Percentiles rank a stretch among this genome's conserved stretches.
Conservation (phyloP, 495 filamentous ascomycete genomes). For the Copromyces sp. region DNA sequence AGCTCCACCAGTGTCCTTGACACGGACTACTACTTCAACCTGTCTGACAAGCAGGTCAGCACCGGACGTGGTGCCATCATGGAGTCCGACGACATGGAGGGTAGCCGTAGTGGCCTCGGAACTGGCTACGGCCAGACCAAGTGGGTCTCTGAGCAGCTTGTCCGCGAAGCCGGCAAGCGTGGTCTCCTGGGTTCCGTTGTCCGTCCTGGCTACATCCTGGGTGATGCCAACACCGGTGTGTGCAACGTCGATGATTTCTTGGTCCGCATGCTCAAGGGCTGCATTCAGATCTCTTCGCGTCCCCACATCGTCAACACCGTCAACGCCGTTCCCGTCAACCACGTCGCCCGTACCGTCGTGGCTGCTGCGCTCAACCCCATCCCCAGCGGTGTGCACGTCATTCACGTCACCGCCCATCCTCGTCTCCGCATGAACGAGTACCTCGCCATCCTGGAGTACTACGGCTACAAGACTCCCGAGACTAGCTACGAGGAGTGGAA, state of each 20-base stretch:
- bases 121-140: conserved; percentile 93
- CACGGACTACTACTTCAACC: conserved; percentile 62
- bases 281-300: conserved; percentile 62
- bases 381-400: conserved; percentile 47
- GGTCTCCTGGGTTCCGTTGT: conserved; percentile 70
- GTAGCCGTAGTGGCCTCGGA: conserved; percentile 31
- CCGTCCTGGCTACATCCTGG: conserved; percentile 79
- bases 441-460: conserved; percentile 57
- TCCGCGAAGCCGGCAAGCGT: conserved; percentile 66
- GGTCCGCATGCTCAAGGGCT: conserved; percentile 80
- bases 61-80: conserved; percentile 38
- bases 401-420: conserved; percentile 62
- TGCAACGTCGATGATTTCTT: conserved; percentile 90
- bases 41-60: conserved; percentile 50
- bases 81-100: conserved; percentile 38
- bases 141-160: conserved; percentile 60
- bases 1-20: conserved; percentile 81
- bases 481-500: conserved; percentile 52
- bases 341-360: conserved; percentile 70
- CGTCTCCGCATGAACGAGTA: conserved; percentile 72
- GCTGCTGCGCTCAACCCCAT: conserved; percentile 56
- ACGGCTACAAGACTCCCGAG: conserved; percentile 67
- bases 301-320: conserved; percentile 80
- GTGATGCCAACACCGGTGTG: conserved; percentile 60
- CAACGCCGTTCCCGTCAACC: conserved; percentile 82